Percentiles rank a stretch among this genome's conserved stretches.
Conservation (phyloP, 441 rosid species). For the Pelargonium fulgidum region DNA sequence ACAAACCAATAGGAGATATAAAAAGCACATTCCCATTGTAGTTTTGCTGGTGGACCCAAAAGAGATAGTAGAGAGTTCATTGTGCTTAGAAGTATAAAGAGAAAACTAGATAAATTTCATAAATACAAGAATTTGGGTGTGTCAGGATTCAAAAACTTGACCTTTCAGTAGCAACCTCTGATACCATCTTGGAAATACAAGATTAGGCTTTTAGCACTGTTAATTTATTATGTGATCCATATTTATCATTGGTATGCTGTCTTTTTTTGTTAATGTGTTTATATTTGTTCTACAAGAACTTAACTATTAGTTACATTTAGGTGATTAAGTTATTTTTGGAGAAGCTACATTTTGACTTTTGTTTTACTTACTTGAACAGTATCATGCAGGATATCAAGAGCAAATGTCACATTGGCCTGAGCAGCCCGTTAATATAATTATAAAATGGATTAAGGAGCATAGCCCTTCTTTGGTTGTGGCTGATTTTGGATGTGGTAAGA, state of each 20-base stretch:
- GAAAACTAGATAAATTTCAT: too few species aligned
- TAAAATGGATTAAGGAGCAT: constrained; percentile 54
- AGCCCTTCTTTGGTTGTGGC: constrained; percentile 73
- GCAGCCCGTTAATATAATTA: constrained; percentile 62
- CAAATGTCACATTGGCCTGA: constrained; percentile 97
- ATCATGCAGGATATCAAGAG: constrained; percentile 88
- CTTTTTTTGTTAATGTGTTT: not conserved
- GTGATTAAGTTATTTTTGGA: not conserved
- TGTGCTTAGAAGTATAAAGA: too few species aligned
- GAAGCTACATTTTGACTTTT: constrained; percentile 11
- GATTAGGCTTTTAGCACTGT: too few species aligned
- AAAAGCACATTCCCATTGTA: too few species aligned
- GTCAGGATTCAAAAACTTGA: too few species aligned
- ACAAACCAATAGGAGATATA: too few species aligned
- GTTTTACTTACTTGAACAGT: constrained; percentile 40
- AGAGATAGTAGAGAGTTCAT: too few species aligned
- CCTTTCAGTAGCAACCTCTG: too few species aligned
- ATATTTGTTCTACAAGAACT: not conserved
- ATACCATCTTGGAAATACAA: too few species aligned
- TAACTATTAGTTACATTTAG: not conserved
- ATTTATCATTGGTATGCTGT: not conserved
- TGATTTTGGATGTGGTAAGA: constrained; percentile 95
- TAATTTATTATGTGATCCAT: not conserved
- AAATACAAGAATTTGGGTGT: too few species aligned
- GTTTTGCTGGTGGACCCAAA: too few species aligned